phyloP scores from a whole-genome alignment of 768 basidiomycete species.

The Tulasnella sp. region DNA sequence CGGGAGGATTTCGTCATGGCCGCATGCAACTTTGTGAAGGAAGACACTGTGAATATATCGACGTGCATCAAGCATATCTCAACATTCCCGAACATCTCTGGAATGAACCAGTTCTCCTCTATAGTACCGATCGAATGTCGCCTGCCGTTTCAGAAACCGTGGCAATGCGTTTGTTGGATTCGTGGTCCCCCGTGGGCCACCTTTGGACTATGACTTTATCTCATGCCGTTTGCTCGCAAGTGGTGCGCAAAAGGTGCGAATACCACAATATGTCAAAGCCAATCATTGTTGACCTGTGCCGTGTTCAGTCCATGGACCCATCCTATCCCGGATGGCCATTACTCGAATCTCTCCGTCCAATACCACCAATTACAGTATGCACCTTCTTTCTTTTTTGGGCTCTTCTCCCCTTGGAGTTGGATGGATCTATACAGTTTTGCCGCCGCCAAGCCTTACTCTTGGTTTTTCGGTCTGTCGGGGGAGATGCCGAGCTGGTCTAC shows the following conservation, averaged over 20 bases:
- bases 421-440: neutral
- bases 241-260: neutral
- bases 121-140: neutral
- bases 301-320: neutral
- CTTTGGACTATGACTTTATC: neutral
- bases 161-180: neutral
- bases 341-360: neutral
- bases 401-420: neutral
- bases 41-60: neutral
- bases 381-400: neutral
- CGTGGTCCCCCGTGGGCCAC: neutral
- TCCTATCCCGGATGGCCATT: neutral
- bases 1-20: neutral
- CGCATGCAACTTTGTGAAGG: neutral
- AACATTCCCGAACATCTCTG: neutral
- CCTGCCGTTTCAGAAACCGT: neutral
- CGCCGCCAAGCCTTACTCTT: neutral
- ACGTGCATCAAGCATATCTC: constrained; percentile 17
- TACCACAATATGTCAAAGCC: no score
- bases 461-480: neutral
- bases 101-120: neutral
- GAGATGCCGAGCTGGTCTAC: neutral
- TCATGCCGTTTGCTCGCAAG: neutral
- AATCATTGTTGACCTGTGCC: no score
- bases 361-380: neutral